Percentiles rank a stretch among this genome's conserved stretches.
Evolutionary conservation across 495 filamentous ascomycete genomes (phyloP).

Genomic region (Parmelia sp.): DNA sequence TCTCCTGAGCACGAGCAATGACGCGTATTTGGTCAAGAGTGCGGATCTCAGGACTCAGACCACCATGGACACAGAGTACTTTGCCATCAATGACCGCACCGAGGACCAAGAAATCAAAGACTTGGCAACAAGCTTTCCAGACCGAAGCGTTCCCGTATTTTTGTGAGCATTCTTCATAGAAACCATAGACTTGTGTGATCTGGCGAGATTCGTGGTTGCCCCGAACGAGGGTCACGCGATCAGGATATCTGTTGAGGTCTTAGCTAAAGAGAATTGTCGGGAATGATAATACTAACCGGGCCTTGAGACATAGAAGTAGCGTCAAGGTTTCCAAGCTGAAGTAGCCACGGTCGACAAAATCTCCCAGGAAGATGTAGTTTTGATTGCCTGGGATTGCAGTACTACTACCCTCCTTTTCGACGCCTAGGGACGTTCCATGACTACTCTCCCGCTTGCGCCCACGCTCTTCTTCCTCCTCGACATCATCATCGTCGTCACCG

Average conservation of each 20-base stretch:
- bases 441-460: conserved; percentile 39
- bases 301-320: conserved; percentile 90
- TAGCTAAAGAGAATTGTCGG: background rate
- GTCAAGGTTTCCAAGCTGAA: conserved; percentile 98
- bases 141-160: conserved; percentile 98
- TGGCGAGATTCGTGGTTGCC: conserved; percentile 97
- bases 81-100: conserved; percentile 96
- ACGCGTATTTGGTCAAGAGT: conserved; percentile 97
- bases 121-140: conserved; percentile 98
- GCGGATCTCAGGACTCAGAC: conserved; percentile 91
- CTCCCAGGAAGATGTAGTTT: conserved; percentile 93
- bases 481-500: conserved; percentile 41
- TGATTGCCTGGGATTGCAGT: conserved; percentile 57
- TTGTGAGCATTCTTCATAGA: conserved; percentile 96
- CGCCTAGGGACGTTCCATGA: conserved; percentile 34
- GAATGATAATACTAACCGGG: conserved; percentile 59
- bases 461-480: conserved; percentile 43
- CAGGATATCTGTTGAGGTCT: conserved; percentile 67
- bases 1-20: conserved; percentile 93
- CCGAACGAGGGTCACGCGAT: conserved; percentile 88
- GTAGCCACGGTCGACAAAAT: conserved; percentile 96
- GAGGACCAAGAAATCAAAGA: conserved; percentile 95
- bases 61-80: conserved; percentile 94
- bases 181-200: conserved; percentile 97
- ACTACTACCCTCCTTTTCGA: conserved; percentile 41